Evolutionary conservation across 2,329 filamentous ascomycete species (phyloP), one percentile per base, ranked within the genome.

Genomic region (Scorias spongiosa): DNA sequence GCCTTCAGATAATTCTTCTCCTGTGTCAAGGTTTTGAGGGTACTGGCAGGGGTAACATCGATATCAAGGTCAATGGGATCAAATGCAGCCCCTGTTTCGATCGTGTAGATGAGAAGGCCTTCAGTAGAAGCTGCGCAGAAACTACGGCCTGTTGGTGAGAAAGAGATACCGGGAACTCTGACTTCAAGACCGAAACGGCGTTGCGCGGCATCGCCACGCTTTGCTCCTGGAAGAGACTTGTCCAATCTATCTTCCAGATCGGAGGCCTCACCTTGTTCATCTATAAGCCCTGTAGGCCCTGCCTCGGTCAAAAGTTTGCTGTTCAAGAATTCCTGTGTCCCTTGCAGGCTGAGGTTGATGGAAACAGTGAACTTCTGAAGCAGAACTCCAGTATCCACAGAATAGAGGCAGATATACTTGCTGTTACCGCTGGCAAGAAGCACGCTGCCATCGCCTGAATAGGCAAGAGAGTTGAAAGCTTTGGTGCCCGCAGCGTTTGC

Each of bases 341-440:
- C 91, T 15, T 93, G 88, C 2, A 98, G 70, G 1, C 88, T 93
- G n/a, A 95, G 70, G 63, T 98, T 98, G 57, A 94, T 77, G 54
- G 85, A 93, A 56, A 96, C 88, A 1, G 89, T 95, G 59, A 83
- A 98, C 60, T 95, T 95, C 62, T 93, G 94, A 44, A 96, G 70
- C 10, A 98, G 68, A 1, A 91, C 86, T 61, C 91, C 87, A 1
- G 89, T 93, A 46, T 80, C 79, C 29, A 93, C 85, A n/a, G 93
- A 89, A 65, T 98, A 98, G 46, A 98, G 65, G 60, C 91, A 96
- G 42, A 98, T 95, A 63, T 93, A 95, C 67, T 98, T 98, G 78
- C 87, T 95, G 70, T 91, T 94, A 29, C 91, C 91, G 40, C 78
- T 88, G 1, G 89, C 91, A 36, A 98, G 70, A 10, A 98, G 71